Base-by-base conservation (phyloP, 2,329 filamentous ascomycete genomes). In the Colletotrichum paranaense region DNA sequence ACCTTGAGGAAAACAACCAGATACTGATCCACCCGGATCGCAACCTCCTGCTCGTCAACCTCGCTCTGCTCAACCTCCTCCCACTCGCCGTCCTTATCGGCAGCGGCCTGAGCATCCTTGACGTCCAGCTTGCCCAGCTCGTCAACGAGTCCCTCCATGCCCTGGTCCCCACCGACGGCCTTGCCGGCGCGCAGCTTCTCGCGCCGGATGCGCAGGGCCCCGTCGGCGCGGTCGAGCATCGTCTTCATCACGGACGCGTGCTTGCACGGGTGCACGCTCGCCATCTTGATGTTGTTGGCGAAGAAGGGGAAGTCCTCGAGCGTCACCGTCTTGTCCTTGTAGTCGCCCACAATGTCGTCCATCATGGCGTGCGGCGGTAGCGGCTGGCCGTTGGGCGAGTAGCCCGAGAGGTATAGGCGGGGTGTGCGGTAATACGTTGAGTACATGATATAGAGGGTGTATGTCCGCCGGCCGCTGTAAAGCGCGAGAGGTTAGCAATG, bases 161-260 rank as follows among this genome's bases (percentile, higher is more conserved):
- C 94, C 4, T 84, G 79, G 57, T 89, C 88, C 55, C 82, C 81
- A 58, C 83, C 79, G 55, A 82, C 74, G 81, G 86, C 80, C 87
- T 91, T 83, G 81, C 90, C 83, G 19, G 89, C 86, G 79, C 90
- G 92, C 72, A 97, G 87, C 87, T 95, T 97, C 78, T 96, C 93
- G 57, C 95, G 89, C 26, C 96, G 92, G 67, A 97, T 90, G 82
- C 98, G 97, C 67, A 98, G 88, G 0, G 96, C 96, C 26, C 95
- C 95, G 81, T 99, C 96, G 59, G 97, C 97, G 46, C 97, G 94
- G 83, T 98, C 97, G 52, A 99, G 92, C 5, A 99, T 90, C 26
- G 94, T 94, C 86, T 98, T 99, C 97, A 99, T 99, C 78, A 99
- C 97, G 32, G 93, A 93, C 11, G 97, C 97, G 81, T 99, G 97